Conservation (phyloP, 495 filamentous ascomycete genomes). For the Cercophora samala region DNA sequence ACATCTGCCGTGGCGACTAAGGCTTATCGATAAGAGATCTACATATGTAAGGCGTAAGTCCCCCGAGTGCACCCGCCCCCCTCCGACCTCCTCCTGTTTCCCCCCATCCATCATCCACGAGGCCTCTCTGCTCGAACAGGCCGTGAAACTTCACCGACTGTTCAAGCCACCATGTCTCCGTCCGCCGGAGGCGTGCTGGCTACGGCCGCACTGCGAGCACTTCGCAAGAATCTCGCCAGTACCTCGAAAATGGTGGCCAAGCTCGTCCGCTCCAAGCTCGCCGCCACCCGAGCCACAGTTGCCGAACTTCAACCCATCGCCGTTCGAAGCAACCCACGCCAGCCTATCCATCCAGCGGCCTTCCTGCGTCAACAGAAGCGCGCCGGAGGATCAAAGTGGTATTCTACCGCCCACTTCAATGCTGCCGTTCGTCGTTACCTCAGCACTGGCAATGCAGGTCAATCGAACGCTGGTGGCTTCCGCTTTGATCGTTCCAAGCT, state of each 20-base stretch:
- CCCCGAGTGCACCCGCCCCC: constrained; percentile 22
- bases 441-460: constrained; percentile 44
- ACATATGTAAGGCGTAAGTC: constrained; percentile 14
- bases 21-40: constrained; percentile 29
- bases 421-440: constrained; percentile 59
- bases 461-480: constrained; percentile 22
- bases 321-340: constrained; percentile 51
- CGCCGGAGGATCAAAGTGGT: constrained; percentile 55
- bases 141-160: constrained; percentile 14
- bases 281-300: constrained; percentile 44
- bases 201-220: constrained; percentile 63
- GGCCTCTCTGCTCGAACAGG: constrained; percentile 12
- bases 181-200: constrained; percentile 62
- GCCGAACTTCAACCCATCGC: constrained; percentile 49
- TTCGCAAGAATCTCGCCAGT: constrained; percentile 65
- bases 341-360: constrained; percentile 70
- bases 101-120: constrained; percentile 13
- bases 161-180: constrained; percentile 56
- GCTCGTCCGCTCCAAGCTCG: constrained; percentile 56
- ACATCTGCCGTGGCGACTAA: constrained; percentile 16
- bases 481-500: constrained; percentile 63
- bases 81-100: constrained; percentile 3
- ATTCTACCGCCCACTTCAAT: constrained; percentile 62
- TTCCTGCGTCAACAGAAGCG: constrained; percentile 68
- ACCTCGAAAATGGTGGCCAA: constrained; percentile 50